phyloP scores from a whole-genome alignment of 768 basidiomycete species.

The Mycena maculata region DNA sequence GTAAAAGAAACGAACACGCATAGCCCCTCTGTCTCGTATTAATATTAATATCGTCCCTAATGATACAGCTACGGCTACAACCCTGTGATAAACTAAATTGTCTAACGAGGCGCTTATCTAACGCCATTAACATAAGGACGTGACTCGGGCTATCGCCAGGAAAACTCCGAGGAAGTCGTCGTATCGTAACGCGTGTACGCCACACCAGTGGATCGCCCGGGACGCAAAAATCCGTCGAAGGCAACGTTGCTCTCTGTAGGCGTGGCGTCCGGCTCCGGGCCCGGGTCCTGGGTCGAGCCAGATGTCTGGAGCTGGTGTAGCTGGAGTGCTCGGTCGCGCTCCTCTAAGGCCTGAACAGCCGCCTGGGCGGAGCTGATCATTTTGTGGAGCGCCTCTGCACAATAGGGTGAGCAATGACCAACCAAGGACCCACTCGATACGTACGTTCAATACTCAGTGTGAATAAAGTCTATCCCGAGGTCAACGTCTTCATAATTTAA shows the following conservation, averaged over 20 bases:
- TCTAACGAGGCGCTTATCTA: not conserved
- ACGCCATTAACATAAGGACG: not conserved
- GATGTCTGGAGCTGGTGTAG: not conserved
- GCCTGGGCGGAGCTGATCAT: constrained; percentile 42
- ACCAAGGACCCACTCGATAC: constrained; percentile 8
- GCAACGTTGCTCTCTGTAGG: constrained; percentile 4
- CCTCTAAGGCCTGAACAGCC: constrained; percentile 37
- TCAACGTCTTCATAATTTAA: not conserved
- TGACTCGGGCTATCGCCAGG: constrained; percentile 19
- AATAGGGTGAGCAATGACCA: constrained; percentile 9
- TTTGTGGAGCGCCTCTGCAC: constrained; percentile 38
- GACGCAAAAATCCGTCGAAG: not conserved
- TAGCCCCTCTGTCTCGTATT: too few species aligned
- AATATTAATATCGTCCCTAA: not conserved
- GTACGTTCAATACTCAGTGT: constrained; percentile 47
- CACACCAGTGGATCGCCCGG: not conserved
- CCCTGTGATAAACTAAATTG: not conserved
- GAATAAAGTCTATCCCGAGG: constrained; percentile 42
- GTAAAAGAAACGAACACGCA: too few species aligned
- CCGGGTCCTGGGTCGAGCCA: too few species aligned
- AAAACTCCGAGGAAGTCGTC: constrained; percentile 28
- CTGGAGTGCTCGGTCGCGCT: constrained; percentile 39
- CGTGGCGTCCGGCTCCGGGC: constrained; percentile 27
- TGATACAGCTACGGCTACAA: constrained; percentile 3
- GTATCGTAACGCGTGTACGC: constrained; percentile 16